Conservation (phyloP, 2,329 filamentous ascomycete genomes). For the Colletotrichum shisoi region DNA sequence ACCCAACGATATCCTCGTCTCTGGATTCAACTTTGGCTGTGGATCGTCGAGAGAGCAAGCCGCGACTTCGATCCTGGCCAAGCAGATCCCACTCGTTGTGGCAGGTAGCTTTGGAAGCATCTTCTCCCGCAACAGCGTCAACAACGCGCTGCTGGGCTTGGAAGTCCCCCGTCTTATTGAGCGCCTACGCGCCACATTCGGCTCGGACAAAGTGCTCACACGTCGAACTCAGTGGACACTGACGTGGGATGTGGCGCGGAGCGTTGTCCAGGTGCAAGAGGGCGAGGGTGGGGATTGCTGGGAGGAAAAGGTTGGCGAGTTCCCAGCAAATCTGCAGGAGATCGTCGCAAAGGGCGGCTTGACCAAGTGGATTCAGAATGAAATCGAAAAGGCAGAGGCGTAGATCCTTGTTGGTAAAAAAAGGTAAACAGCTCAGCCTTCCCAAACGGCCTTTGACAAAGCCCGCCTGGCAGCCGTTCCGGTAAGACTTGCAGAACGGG, state of each 20-base stretch:
- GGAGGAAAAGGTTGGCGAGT: too few species aligned
- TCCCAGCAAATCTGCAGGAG: too few species aligned
- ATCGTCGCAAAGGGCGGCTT: too few species aligned
- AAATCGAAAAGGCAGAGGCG: too few species aligned
- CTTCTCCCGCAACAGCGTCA: constrained; percentile 79
- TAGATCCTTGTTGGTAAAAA: too few species aligned
- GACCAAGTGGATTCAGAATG: too few species aligned
- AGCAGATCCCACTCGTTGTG: constrained; percentile 80
- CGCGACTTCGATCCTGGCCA: constrained; percentile 84
- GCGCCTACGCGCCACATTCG: constrained; percentile 70
- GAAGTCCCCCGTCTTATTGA: constrained; percentile 74
- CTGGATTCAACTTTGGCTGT: constrained; percentile 89
- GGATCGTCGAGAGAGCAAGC: constrained; percentile 87
- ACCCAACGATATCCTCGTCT: constrained; percentile 80
- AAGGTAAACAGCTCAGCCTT: too few species aligned
- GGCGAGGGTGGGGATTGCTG: too few species aligned
- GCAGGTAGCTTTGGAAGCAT: constrained; percentile 85
- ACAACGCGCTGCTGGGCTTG: constrained; percentile 77
- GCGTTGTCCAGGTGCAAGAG: constrained; percentile 43
- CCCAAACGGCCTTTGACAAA: too few species aligned
- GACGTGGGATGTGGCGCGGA: constrained; percentile 79
- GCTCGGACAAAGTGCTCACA: constrained; percentile 65
- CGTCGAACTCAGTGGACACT: constrained; percentile 83
- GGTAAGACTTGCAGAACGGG: too few species aligned
- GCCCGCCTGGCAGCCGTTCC: too few species aligned